phyloP scores from a whole-genome alignment of 2,329 filamentous ascomycete genomes.

The Nemania diffusa region DNA sequence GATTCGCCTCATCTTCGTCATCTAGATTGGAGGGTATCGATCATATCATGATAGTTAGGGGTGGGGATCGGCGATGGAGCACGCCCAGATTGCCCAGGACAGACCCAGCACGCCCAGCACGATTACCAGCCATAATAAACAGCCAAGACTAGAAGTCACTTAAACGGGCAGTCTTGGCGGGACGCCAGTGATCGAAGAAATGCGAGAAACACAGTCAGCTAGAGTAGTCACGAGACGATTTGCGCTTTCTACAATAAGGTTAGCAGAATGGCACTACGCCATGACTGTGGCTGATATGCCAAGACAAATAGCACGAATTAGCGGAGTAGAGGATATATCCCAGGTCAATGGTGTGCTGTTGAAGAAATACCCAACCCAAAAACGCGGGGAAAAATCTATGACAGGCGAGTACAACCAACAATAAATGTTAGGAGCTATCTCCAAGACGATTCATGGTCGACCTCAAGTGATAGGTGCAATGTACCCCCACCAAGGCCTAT shows the following conservation, averaged over 20 bases:
- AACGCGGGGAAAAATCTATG: too few relatives aligned
- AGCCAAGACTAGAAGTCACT: constrained; percentile 15
- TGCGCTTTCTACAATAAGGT: constrained; percentile 14
- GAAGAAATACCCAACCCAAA: too few relatives aligned
- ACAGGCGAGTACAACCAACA: background rate
- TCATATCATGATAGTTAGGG: constrained; percentile 2
- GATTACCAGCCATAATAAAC: constrained; percentile 6
- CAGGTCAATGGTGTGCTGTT: too few relatives aligned
- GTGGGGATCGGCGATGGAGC: constrained; percentile 6
- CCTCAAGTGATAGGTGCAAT: background rate
- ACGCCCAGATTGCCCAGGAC: constrained; percentile 9
- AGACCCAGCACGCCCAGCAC: constrained; percentile 15
- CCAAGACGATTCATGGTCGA: background rate
- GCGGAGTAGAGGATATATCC: too few relatives aligned
- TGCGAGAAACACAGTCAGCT: background rate
- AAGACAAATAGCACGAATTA: background rate
- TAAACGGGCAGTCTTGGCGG: constrained; percentile 18
- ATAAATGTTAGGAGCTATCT: background rate
- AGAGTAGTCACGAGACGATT: background rate
- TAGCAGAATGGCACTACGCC: background rate
- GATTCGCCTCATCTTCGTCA: constrained; percentile 14
- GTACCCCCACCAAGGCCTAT: background rate
- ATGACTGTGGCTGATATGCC: background rate
- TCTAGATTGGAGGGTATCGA: constrained; percentile 1
- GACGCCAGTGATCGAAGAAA: background rate